Percentiles rank a stretch among this genome's conserved stretches.
phyloP scores from a whole-genome alignment of 106 monocot genomes.

The Dactylorhiza incarnata region DNA sequence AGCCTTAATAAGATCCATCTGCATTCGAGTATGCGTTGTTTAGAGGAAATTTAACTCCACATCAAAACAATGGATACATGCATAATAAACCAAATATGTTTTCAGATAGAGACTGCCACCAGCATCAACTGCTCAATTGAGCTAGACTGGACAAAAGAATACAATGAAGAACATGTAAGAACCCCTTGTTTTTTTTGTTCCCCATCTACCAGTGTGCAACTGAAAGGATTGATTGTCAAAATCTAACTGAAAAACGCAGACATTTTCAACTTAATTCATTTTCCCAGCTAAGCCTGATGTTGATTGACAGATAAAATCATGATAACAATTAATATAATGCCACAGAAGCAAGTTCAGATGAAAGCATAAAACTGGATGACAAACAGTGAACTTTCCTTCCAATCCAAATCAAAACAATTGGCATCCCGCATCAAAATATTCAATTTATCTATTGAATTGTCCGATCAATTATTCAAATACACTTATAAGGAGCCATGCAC shows the following conservation, averaged over 20 bases:
- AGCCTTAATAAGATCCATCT: too few relatives aligned
- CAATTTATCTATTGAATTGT: background rate
- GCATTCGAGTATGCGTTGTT: too few relatives aligned
- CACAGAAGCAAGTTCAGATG: background rate
- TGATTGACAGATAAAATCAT: background rate
- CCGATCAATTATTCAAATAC: background rate
- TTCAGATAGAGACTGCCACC: background rate
- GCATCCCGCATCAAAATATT: background rate
- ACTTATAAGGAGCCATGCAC: background rate
- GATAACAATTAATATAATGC: background rate
- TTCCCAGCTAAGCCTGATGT: background rate
- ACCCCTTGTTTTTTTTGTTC: background rate
- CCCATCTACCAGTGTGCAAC: too few relatives aligned
- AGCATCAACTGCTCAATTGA: background rate
- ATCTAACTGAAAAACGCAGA: background rate
- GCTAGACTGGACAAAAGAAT: background rate
- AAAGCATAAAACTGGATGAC: background rate
- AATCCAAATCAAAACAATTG: background rate
- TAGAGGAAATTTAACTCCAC: too few relatives aligned
- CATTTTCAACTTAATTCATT: background rate
- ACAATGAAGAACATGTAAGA: background rate
- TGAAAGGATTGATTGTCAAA: background rate
- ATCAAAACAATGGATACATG: too few relatives aligned
- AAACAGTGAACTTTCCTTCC: background rate
- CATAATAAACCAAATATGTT: too few relatives aligned